Evolutionary conservation across 495 filamentous ascomycete genomes (phyloP), one percentile per base, ranked within the genome.

Genomic region (Aspergillus bertholletiae): DNA sequence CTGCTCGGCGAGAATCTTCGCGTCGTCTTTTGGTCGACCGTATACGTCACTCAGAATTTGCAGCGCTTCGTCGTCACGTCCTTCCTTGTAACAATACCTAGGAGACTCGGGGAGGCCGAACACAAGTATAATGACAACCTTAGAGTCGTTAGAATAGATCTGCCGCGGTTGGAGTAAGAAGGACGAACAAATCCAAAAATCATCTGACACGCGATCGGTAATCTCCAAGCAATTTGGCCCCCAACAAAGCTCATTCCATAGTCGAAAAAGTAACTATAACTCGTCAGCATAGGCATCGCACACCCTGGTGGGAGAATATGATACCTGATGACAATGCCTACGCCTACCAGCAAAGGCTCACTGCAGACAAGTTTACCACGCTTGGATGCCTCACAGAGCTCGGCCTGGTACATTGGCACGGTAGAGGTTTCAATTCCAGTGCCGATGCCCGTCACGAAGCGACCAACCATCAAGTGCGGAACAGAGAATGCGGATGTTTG

Each of bases 31-130:
- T 0, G 73, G 63, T 7, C 54, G 51, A 34, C 79, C 73, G 53
- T 78, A 77, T 0, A 81, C 70, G 53, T 77, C 72, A 61, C 79
- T 78, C 15, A 84, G 68, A 18, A 82, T 74, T 27, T 77, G 61
- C n/a, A 80, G 59, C 0, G 77, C 80, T 59, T 82, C 79, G 15
- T 74, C 66, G 34, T 73, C 66, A 4, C 72, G 63, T 6, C 71
- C 78, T 51, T 77, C 67, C 23, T 73, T 69, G 56, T 78, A 76
- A 3, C 71, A 68, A 60, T 63, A 78, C 22, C 74, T 65, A 28
- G 77, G 76, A 7, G 70, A 73, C 49, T 78, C 77, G 0, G 77
- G 77, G 3, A 80, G 57, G 6, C 67, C 64, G 20, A 75, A 60
- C 13, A 74, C 61, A 12, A 79, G 55, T 6, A 74, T 50, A 35